Evolutionary conservation across 2,329 filamentous ascomycete genomes (phyloP).

Genomic region (Geosmithia flava): DNA sequence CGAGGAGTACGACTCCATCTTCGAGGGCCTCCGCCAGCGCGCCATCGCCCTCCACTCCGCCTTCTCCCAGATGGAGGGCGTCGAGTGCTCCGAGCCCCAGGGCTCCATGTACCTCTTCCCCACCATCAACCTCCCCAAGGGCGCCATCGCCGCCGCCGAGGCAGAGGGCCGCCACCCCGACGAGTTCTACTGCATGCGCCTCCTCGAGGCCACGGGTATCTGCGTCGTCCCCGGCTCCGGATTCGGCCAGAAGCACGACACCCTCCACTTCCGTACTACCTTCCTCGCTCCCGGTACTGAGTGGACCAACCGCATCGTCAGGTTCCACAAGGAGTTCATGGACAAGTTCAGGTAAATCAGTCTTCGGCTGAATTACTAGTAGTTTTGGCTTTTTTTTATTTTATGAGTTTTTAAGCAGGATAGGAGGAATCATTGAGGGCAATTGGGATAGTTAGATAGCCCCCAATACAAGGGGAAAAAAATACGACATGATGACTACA

Average conservation of each 20-base stretch:
- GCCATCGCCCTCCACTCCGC: slow-evolving; percentile 80
- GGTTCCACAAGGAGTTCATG: slow-evolving; percentile 90
- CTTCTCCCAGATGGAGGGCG: slow-evolving; percentile 91
- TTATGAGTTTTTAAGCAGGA: background rate
- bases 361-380: background rate
- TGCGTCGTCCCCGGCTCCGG: slow-evolving; percentile 88
- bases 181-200: slow-evolving; percentile 84
- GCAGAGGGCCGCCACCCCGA: slow-evolving; percentile 66
- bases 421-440: too few species aligned
- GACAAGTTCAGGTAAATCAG: slow-evolving; percentile 52
- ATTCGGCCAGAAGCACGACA: slow-evolving; percentile 87
- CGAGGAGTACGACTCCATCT: slow-evolving; percentile 76
- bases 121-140: slow-evolving; percentile 67
- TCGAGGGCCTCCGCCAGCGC: slow-evolving; percentile 62
- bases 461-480: too few species aligned
- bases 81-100: slow-evolving; percentile 80
- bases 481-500: too few species aligned
- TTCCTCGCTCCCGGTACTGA: slow-evolving; percentile 94
- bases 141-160: slow-evolving; percentile 64
- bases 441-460: too few species aligned
- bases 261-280: slow-evolving; percentile 89
- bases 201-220: slow-evolving; percentile 89
- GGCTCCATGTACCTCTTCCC: slow-evolving; percentile 99
- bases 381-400: background rate
- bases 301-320: slow-evolving; percentile 76